Conservation (phyloP, 192 early-diverging fungal genomes). For the Kappamyces sp. region DNA sequence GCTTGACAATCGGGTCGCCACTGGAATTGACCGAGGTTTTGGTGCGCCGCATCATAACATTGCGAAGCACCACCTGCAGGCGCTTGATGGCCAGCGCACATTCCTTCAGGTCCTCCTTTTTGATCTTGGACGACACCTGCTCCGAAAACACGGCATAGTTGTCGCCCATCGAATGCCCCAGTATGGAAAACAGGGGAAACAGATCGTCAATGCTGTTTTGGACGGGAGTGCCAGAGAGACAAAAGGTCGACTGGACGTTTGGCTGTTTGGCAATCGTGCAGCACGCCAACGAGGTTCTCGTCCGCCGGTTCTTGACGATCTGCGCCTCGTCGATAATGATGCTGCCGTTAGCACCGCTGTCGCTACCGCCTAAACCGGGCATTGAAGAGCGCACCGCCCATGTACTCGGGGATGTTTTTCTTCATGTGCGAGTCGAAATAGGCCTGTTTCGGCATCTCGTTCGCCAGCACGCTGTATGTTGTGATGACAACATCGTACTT, state of each 20-base stretch:
- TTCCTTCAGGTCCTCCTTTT: slow-evolving; percentile 1
- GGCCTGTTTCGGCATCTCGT: not conserved
- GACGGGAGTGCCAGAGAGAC: no score
- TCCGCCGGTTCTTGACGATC: slow-evolving; percentile 76
- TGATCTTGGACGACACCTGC: not conserved
- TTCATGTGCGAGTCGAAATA: not conserved
- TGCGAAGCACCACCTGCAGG: slow-evolving; percentile 2
- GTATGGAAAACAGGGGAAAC: no score
- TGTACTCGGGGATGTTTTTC: slow-evolving; percentile 10
- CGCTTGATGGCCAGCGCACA: not conserved
- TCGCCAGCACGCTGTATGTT: slow-evolving; percentile 50
- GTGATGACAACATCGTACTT: slow-evolving; percentile 61
- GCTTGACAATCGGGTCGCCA: slow-evolving; percentile 4
- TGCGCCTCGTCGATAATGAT: slow-evolving; percentile 73
- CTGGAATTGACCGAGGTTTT: not conserved
- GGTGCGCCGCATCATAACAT: not conserved
- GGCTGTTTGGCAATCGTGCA: slow-evolving; percentile 69
- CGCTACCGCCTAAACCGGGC: not conserved
- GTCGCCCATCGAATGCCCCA: not conserved
- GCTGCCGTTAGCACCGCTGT: no score
- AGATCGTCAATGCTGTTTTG: not conserved
- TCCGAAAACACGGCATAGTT: not conserved
- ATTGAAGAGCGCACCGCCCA: no score
- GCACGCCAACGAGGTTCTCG: slow-evolving; percentile 64
- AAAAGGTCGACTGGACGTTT: slow-evolving; percentile 39